These are phyloP conservation scores for Thermochaetoides thermophila DNA, from an alignment of 495 filamentous ascomycete species.

Conservation along the genomic window DNA sequence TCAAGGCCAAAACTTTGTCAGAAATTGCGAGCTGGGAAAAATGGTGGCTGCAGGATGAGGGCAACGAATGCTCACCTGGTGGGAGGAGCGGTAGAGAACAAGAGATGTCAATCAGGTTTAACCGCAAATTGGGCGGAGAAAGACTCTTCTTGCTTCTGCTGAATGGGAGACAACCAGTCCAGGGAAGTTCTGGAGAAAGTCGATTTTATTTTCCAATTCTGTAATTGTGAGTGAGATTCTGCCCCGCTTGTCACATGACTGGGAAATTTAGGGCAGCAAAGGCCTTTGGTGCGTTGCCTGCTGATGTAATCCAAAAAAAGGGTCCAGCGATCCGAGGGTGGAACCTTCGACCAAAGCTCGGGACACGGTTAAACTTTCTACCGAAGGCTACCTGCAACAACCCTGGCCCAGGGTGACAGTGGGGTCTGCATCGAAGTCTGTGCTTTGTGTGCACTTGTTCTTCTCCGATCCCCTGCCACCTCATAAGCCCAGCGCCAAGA, in stretches of 20 bases:
- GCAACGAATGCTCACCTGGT: constrained; percentile 17
- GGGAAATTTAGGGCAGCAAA: constrained; percentile 18
- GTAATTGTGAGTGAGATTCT: constrained; percentile 16
- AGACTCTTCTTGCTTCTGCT: constrained; percentile 40
- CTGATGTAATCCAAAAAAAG: constrained; percentile 12
- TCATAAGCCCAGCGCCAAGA: too few species aligned
- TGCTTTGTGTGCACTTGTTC: too few species aligned
- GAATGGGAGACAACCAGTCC: constrained; percentile 10
- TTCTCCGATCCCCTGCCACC: too few species aligned
- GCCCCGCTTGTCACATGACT: constrained; percentile 19
- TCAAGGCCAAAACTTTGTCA: too few species aligned
- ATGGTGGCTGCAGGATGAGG: too few species aligned
- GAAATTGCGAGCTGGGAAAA: too few species aligned
- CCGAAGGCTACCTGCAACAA: too few species aligned
- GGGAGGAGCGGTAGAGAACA: constrained; percentile 25
- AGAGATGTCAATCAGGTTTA: constrained; percentile 44
- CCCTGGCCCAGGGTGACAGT: too few species aligned
- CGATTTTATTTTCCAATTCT: constrained; percentile 21
- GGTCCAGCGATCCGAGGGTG: too few species aligned
- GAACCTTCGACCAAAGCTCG: too few species aligned
- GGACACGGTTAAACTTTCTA: too few species aligned
- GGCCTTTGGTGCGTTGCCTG: background rate
- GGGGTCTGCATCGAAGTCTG: too few species aligned
- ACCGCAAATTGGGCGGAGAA: constrained; percentile 40
- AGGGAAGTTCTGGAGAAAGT: constrained; percentile 5